A percentile compares a stretch with the other conserved stretches of the same genome.
These are phyloP conservation scores for Crithidia thermophila DNA, from an alignment of 208 protist genomes.

Conservation along the genomic window DNA sequence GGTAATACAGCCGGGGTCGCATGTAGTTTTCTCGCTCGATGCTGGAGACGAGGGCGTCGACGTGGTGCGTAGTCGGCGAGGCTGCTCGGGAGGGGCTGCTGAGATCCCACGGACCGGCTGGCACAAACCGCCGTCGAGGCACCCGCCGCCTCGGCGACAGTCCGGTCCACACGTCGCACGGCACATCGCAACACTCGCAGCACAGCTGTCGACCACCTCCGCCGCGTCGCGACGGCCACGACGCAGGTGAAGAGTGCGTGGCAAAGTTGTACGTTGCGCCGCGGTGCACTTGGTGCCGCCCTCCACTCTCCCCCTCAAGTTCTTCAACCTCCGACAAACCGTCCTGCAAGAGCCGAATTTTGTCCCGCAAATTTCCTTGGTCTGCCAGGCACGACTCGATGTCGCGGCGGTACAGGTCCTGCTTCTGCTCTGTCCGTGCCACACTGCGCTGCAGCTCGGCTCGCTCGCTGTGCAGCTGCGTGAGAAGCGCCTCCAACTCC, in stretches of 20 bases:
- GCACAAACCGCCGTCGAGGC: constrained; percentile 32
- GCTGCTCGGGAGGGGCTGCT: constrained; percentile 18
- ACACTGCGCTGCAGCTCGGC: constrained; percentile 29
- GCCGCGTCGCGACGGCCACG: background rate
- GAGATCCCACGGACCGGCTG: constrained; percentile 22
- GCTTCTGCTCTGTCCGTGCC: constrained; percentile 23
- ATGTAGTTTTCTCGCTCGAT: constrained; percentile 77
- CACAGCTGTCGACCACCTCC: constrained; percentile 17
- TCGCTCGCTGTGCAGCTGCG: constrained; percentile 35
- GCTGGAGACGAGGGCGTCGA: constrained; percentile 66
- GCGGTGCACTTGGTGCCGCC: too few species aligned
- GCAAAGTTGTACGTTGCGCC: background rate
- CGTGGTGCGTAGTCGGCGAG: constrained; percentile 56
- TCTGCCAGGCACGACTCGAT: constrained; percentile 28
- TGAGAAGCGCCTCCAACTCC: constrained; percentile 31
- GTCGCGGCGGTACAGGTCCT: constrained; percentile 9
- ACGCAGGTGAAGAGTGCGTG: background rate
- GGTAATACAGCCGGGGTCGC: constrained; percentile 61
- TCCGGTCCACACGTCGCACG: constrained; percentile 3
- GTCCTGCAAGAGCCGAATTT: constrained; percentile 15
- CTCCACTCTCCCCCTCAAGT: background rate
- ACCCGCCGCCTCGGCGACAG: constrained; percentile 16
- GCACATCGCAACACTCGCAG: constrained; percentile 27
- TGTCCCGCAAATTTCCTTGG: constrained; percentile 27
- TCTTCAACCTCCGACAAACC: background rate